A percentile compares a stretch with the other conserved stretches of the same genome.
These are phyloP conservation scores for Lantana camara DNA, from an alignment of 257 asterid genomes.

Conservation along the genomic window DNA sequence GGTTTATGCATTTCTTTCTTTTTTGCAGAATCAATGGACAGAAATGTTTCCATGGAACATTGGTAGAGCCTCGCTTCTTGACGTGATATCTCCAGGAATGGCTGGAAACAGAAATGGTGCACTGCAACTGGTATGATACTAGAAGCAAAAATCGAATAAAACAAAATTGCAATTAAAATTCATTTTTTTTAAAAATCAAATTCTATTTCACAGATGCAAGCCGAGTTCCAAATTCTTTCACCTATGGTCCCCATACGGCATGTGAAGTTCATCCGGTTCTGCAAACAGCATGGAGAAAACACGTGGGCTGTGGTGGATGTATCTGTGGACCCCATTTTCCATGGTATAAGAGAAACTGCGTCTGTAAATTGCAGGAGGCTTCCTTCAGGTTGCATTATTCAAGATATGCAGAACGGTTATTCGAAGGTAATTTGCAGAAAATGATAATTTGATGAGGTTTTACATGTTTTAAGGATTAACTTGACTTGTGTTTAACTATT, in stretches of 20 bases:
- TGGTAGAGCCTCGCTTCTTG: constrained; percentile 45
- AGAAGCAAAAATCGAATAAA: neutral
- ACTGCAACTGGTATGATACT: constrained; percentile 62
- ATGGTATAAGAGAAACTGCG: constrained; percentile 35
- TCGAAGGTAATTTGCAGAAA: constrained; percentile 74
- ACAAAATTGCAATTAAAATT: neutral
- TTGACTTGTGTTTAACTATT: constrained; percentile 8
- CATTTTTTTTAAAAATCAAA: neutral
- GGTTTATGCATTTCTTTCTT: constrained; percentile 6
- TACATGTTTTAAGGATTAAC: constrained; percentile 11
- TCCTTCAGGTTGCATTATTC: constrained; percentile 86
- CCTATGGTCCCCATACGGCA: constrained; percentile 65
- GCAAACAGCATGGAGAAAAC: constrained; percentile 77
- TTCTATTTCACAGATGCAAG: constrained; percentile 62
- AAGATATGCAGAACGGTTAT: constrained; percentile 66
- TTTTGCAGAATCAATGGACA: constrained; percentile 50
- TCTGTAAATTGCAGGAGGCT: constrained; percentile 64
- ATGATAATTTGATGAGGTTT: neutral
- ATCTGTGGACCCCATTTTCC: constrained; percentile 57
- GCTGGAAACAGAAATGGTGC: constrained; percentile 43
- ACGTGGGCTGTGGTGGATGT: constrained; percentile 88
- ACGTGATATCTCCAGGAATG: constrained; percentile 42
- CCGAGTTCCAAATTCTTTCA: constrained; percentile 82
- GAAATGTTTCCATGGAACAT: constrained; percentile 55
- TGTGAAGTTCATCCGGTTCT: constrained; percentile 73